Evolutionary conservation across 495 filamentous ascomycete genomes (phyloP).

Genomic region (Tuber aestivum): DNA sequence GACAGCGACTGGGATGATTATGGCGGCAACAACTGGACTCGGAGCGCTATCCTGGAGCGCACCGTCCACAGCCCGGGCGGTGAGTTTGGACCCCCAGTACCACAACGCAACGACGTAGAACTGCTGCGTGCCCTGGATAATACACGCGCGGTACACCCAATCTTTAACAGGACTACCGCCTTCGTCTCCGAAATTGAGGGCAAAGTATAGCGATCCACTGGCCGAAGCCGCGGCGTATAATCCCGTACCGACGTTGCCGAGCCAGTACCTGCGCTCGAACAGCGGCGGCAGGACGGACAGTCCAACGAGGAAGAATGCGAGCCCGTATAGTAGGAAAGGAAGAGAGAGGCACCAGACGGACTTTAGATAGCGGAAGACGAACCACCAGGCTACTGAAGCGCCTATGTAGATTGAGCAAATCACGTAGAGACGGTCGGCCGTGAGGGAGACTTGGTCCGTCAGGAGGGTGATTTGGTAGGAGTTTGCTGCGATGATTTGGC

Average conservation of each 20-base stretch:
- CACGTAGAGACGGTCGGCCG: conserved; percentile 58
- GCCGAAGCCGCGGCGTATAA: conserved; percentile 51
- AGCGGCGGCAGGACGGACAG: conserved; percentile 52
- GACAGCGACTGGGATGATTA: conserved; percentile 51
- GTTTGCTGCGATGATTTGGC: conserved; percentile 62
- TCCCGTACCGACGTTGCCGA: conserved; percentile 50
- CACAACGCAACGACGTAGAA: conserved; percentile 51
- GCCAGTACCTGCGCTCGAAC: conserved; percentile 42
- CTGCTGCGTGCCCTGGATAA: conserved; percentile 52
- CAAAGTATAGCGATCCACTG: conserved; percentile 51
- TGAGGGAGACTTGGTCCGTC: conserved; percentile 55
- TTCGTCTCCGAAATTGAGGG: conserved; percentile 53
- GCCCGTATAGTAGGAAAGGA: conserved; percentile 58
- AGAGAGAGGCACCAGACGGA: conserved; percentile 54
- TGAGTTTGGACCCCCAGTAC: conserved; percentile 48
- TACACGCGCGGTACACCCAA: conserved; percentile 53
- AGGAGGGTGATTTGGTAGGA: conserved; percentile 65
- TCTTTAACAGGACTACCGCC: conserved; percentile 49
- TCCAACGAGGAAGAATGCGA: conserved; percentile 60
- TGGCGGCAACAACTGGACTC: conserved; percentile 45
- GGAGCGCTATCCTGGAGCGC: conserved; percentile 20
- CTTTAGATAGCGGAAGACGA: conserved; percentile 53
- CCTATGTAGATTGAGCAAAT: conserved; percentile 59
- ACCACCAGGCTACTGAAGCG: conserved; percentile 60
- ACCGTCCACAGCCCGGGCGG: conserved; percentile 34